Evolutionary conservation across 176 grass and related monocot genomes (phyloP).

Genomic region (Alopecurus myosuroides): DNA sequence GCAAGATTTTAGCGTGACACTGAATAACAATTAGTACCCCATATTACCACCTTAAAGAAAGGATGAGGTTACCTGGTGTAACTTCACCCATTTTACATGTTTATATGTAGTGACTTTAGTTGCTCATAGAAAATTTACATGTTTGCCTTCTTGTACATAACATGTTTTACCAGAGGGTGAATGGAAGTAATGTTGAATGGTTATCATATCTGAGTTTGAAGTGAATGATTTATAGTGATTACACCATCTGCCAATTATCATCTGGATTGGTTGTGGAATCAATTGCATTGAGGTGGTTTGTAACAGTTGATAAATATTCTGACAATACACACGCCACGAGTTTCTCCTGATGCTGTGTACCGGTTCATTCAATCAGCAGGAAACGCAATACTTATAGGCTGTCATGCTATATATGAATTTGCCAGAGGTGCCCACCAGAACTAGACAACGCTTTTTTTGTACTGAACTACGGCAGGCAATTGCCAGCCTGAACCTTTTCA

Average conservation of each 20-base stretch:
- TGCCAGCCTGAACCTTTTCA: background rate
- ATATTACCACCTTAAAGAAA: background rate
- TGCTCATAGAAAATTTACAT: slow-evolving; percentile 16
- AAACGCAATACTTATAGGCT: background rate
- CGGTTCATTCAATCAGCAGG: background rate
- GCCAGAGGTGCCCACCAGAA: background rate
- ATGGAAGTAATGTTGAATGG: slow-evolving; percentile 2
- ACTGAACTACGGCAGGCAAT: background rate
- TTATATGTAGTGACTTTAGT: slow-evolving; percentile 1
- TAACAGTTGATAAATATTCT: background rate
- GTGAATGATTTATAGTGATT: background rate
- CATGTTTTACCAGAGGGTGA: slow-evolving; percentile 8
- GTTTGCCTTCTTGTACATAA: slow-evolving; percentile 12
- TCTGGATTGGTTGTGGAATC: background rate
- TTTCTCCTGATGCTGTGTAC: background rate
- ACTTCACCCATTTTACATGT: slow-evolving; percentile 19
- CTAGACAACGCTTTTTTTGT: background rate
- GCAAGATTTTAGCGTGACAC: slow-evolving; percentile 18
- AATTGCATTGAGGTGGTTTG: background rate
- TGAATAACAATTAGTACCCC: slow-evolving; percentile 8
- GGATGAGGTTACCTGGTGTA: background rate
- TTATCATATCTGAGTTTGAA: background rate
- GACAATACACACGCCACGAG: background rate
- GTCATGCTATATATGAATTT: background rate
- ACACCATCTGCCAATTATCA: background rate